Percentiles rank a stretch among this genome's conserved stretches.
phyloP scores from a whole-genome alignment of 179 eudicot genomes.

The Patellifolia procumbens region DNA sequence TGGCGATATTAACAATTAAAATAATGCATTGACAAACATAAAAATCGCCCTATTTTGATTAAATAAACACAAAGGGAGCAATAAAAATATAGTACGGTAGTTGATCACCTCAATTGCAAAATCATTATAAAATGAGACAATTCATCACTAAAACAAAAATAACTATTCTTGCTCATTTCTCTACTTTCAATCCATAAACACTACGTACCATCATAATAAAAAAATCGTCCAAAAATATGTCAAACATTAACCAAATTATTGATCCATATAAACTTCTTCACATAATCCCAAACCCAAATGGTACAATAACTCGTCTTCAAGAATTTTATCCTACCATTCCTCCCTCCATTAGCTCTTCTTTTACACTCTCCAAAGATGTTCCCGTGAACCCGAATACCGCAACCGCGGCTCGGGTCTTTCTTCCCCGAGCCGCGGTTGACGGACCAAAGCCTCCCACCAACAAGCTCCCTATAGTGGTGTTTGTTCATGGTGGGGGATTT shows the following conservation, averaged over 20 bases:
- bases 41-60: too few relatives aligned
- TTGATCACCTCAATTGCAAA: too few relatives aligned
- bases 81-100: too few relatives aligned
- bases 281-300: conserved; percentile 31
- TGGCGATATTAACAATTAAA: too few relatives aligned
- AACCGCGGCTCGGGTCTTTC: conserved; percentile 39
- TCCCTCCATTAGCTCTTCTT: conserved; percentile 17
- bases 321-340: conserved; percentile 11
- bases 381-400: conserved; percentile 29
- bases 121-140: conserved; percentile 5
- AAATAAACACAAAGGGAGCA: too few relatives aligned
- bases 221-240: neutral
- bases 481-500: conserved; percentile 63
- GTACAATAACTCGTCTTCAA: conserved; percentile 25
- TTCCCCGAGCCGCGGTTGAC: conserved; percentile 22
- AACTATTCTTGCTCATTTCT: conserved; percentile 8
- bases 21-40: too few relatives aligned
- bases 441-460: conserved; percentile 17
- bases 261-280: conserved; percentile 12
- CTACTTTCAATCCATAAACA: conserved; percentile 3
- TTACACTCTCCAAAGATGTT: conserved; percentile 38
- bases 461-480: conserved; percentile 41
- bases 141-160: conserved; percentile 11
- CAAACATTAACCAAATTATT: neutral
- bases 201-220: conserved; percentile 1